Base-by-base conservation (phyloP, 495 filamentous ascomycete species). In the Neurospora sp. region DNA sequence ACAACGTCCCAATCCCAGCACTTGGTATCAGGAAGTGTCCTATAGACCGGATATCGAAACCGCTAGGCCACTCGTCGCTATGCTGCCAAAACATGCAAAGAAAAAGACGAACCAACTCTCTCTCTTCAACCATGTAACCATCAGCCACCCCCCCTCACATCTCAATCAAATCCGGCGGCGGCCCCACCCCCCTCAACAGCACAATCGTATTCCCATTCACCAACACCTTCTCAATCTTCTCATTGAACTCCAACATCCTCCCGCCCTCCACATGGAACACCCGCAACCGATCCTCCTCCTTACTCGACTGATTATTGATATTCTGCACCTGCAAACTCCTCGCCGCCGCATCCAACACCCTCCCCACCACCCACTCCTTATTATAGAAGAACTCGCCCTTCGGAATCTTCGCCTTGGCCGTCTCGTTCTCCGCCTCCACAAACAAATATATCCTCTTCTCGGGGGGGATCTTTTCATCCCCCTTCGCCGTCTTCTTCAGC, bases 251-350 rank as follows among this genome's bases (percentile, higher is more conserved):
- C 75, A 99, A 78, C 73, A 98, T 83, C 72, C 93, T 83, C 1
- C 96, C 96, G 0, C 90, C 91, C 79, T 98, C 96, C 0, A 98
- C 92, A 81, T 98, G 95, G 73, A 96, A 99, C 2, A 99, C 88
- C 44, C 95, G 81, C 75, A 99, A 77, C 78, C 89, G 89, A 39
- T 92, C 91, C 81, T 92, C 90, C 84, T 97, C 93, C 18, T 91
- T 87, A 38, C 86, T 89, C 23, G 86, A 90, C 72, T 93, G 87
- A 79, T 97, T 98, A 78, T 98, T 98, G 74, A 96, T 76, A 80
- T 98, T 98, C 82, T 92, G 86, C 44, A 97, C 89, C 79, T 92
- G 90, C 73, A 98, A 79, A 74, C 87, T 89, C 83, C 88, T 89
- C 16, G 96, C 95, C 69, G 93, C 96, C 41, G 92, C 91, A 79